Percentiles rank a stretch among this genome's conserved stretches.
phyloP scores from a whole-genome alignment of 768 basidiomycete genomes.

The Holtermannia corniformis region DNA sequence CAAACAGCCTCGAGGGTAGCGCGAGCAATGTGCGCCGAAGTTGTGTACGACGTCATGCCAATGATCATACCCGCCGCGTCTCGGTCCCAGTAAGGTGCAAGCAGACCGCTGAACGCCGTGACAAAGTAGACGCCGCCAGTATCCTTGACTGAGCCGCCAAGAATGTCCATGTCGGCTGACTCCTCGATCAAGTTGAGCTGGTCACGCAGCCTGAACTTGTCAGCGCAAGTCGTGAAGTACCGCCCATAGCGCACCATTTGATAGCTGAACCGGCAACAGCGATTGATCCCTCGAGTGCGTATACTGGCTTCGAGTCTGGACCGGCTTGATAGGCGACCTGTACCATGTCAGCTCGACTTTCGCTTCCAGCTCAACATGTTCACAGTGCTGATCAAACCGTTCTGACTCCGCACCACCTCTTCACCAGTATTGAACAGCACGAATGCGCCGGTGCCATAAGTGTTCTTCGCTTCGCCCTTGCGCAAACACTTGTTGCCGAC shows the following conservation, averaged over 20 bases:
- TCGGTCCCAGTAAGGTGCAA: constrained; percentile 91
- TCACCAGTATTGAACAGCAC: constrained; percentile 86
- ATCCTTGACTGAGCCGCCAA: constrained; percentile 65
- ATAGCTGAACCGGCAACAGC: constrained; percentile 92
- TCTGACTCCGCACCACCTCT: constrained; percentile 71
- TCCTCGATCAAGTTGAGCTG: constrained; percentile 71
- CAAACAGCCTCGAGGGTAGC: constrained; percentile 94
- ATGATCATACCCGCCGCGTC: constrained; percentile 50
- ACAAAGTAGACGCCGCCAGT: constrained; percentile 93
- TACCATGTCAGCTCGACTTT: constrained; percentile 43
- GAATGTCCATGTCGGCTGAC: constrained; percentile 71
- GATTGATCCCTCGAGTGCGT: constrained; percentile 90
- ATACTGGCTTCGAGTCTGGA: constrained; percentile 64
- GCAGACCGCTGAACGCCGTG: constrained; percentile 87
- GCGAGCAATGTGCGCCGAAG: constrained; percentile 78
- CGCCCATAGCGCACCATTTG: constrained; percentile 56
- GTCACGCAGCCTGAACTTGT: constrained; percentile 62
- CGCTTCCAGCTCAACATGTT: constrained; percentile 43
- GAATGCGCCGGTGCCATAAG: constrained; percentile 96
- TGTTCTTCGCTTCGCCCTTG: constrained; percentile 94
- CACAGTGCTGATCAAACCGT: constrained; percentile 84
- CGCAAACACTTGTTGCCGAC: constrained; percentile 90
- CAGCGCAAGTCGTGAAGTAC: not conserved
- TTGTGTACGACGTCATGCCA: constrained; percentile 39
- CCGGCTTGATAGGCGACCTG: constrained; percentile 88